phyloP scores from a whole-genome alignment of 2,329 filamentous ascomycete genomes.

The Epicoccum nigrum region DNA sequence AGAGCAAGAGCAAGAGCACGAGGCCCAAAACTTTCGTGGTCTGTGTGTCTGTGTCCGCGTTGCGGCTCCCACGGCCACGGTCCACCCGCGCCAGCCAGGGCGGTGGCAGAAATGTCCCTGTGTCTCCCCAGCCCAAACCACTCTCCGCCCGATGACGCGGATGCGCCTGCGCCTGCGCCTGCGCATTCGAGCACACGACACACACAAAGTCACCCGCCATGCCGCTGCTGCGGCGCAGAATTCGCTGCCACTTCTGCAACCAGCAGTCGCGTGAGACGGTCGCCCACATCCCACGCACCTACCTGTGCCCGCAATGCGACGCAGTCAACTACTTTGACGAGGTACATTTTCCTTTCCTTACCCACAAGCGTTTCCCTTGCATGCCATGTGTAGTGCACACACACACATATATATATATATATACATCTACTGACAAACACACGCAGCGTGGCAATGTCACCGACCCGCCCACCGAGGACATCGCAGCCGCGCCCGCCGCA shows the following conservation, averaged over 20 bases:
- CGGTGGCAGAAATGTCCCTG: conserved; percentile 24
- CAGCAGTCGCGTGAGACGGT: conserved; percentile 29
- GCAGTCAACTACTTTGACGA: conserved; percentile 89
- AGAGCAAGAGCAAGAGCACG: no score
- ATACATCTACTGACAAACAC: neutral
- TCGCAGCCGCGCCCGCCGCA: conserved; percentile 28
- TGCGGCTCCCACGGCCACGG: neutral
- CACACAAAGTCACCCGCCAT: conserved; percentile 24
- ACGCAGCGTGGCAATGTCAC: conserved; percentile 84
- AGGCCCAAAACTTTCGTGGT: conserved; percentile 1
- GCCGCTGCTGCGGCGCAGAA: conserved; percentile 42
- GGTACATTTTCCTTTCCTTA: conserved; percentile 54
- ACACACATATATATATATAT: no score
- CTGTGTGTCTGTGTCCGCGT: neutral
- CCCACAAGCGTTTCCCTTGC: neutral
- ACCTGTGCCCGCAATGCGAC: conserved; percentile 68
- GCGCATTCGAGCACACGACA: conserved; percentile 12
- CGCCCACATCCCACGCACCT: conserved; percentile 30
- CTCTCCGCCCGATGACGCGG: conserved; percentile 6
- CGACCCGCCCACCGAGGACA: conserved; percentile 72
- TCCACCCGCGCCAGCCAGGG: conserved; percentile 16
- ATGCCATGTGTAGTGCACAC: no score
- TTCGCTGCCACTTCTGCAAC: conserved; percentile 47
- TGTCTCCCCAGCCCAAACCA: neutral
- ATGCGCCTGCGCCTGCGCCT: no score